phyloP scores from a whole-genome alignment of 2,329 filamentous ascomycete genomes.

The Cryoendolithus antarcticus region DNA sequence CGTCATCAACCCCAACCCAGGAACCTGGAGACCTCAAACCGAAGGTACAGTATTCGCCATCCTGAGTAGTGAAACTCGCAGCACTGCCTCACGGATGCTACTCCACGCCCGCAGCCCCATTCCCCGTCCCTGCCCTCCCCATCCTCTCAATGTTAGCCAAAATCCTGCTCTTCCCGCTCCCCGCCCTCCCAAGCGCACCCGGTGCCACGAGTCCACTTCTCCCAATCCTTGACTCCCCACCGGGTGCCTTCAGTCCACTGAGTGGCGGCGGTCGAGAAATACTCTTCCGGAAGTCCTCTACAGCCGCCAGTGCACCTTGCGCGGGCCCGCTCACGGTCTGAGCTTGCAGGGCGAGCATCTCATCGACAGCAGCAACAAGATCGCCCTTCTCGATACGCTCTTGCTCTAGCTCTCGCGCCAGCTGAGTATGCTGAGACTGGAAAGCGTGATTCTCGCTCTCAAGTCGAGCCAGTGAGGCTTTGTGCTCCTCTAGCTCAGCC shows the following conservation, averaged over 20 bases:
- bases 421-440: constrained; percentile 58
- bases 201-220: constrained; percentile 13
- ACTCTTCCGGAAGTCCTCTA: constrained; percentile 42
- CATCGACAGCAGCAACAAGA: constrained; percentile 67
- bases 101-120: too few relatives aligned
- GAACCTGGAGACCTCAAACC: too few relatives aligned
- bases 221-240: constrained; percentile 34
- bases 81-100: too few relatives aligned
- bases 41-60: too few relatives aligned
- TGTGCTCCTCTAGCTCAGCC: constrained; percentile 47
- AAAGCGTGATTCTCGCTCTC: constrained; percentile 60
- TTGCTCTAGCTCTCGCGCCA: constrained; percentile 54
- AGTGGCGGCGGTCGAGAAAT: constrained; percentile 39
- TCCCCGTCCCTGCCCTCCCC: constrained; percentile 40
- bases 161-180: constrained; percentile 52
- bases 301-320: constrained; percentile 24
- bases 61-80: too few relatives aligned
- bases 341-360: constrained; percentile 61
- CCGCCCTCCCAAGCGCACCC: constrained; percentile 22
- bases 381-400: constrained; percentile 77
- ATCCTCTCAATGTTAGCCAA: constrained; percentile 82
- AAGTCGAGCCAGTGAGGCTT: constrained; percentile 63
- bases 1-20: too few relatives aligned
- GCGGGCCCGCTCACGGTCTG: constrained; percentile 24
- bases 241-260: constrained; percentile 45